Evolutionary conservation across 1,139 yeast species (phyloP).

Genomic region (Sugiyamaella xylanicola): DNA sequence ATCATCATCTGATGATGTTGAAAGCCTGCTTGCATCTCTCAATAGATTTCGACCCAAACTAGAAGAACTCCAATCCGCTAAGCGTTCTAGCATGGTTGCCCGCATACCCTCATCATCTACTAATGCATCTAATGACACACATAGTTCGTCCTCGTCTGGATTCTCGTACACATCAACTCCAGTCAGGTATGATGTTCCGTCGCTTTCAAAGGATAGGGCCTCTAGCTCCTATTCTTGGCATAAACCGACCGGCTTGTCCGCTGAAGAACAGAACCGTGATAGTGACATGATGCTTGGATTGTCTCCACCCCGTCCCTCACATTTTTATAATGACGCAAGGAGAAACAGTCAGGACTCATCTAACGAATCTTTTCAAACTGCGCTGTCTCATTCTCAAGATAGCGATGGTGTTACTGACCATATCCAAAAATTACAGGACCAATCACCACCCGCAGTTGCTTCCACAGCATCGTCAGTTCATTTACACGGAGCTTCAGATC

Average conservation of each 20-base stretch:
- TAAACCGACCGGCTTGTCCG: neutral
- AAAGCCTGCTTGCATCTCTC: slow-evolving; percentile 23
- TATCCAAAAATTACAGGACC: neutral
- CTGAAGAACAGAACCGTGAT: slow-evolving; percentile 20
- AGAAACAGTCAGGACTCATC: slow-evolving; percentile 26
- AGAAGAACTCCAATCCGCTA: slow-evolving; percentile 13
- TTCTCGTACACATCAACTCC: slow-evolving; percentile 13
- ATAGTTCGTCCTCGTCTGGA: slow-evolving; percentile 7
- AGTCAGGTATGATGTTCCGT: neutral
- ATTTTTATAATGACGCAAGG: slow-evolving; percentile 13
- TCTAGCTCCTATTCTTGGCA: slow-evolving; percentile 25
- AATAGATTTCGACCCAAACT: slow-evolving; percentile 27
- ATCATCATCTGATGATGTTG: slow-evolving; percentile 24
- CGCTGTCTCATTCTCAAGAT: slow-evolving; percentile 23
- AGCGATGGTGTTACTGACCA: slow-evolving; percentile 15
- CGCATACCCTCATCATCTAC: slow-evolving; percentile 12
- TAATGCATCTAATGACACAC: slow-evolving; percentile 8
- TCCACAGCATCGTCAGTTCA: neutral
- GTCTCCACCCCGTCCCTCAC: slow-evolving; percentile 23
- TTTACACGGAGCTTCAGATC: slow-evolving; percentile 3
- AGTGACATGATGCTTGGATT: slow-evolving; percentile 22
- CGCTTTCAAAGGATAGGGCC: neutral
- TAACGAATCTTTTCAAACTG: slow-evolving; percentile 30
- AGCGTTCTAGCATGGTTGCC: slow-evolving; percentile 15
- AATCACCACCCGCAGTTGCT: neutral